A percentile compares a stretch with the other conserved stretches of the same genome.
Conservation (phyloP, 176 grass and related monocot species). For the Oryza longistaminata region DNA sequence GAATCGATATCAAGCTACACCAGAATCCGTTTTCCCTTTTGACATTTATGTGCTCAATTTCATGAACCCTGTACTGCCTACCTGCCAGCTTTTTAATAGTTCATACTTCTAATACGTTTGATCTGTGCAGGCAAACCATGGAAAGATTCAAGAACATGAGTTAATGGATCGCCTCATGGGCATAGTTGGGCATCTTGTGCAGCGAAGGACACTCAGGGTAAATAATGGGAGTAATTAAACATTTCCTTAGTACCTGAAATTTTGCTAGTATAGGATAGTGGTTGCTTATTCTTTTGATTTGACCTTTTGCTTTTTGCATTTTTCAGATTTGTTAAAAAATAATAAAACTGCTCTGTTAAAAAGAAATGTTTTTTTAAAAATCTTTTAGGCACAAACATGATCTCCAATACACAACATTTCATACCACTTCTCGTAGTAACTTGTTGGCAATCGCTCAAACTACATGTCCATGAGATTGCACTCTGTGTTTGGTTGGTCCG, state of each 20-base stretch:
- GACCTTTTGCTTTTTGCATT: not conserved
- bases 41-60: not conserved
- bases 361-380: not conserved
- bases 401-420: not conserved
- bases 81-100: not conserved
- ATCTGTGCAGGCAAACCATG: constrained; percentile 73
- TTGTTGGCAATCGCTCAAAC: constrained; percentile 34
- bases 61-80: not conserved
- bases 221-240: constrained; percentile 36
- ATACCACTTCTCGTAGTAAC: constrained; percentile 5
- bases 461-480: not conserved
- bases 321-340: not conserved
- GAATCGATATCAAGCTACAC: not conserved
- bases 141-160: constrained; percentile 80
- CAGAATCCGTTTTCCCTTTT: not conserved
- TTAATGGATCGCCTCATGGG: constrained; percentile 89
- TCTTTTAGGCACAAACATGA: not conserved
- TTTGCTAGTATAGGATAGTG: not conserved
- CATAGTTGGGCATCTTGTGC: constrained; percentile 95
- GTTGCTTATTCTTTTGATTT: constrained; percentile 6
- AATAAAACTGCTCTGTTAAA: not conserved
- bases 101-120: constrained; percentile 24
- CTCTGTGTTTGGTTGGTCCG: constrained; percentile 4
- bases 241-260: constrained; percentile 11
- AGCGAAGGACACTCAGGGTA: constrained; percentile 92